Conservation (phyloP, 2,329 filamentous ascomycete genomes). For the Raffaelea deltoideospora region DNA sequence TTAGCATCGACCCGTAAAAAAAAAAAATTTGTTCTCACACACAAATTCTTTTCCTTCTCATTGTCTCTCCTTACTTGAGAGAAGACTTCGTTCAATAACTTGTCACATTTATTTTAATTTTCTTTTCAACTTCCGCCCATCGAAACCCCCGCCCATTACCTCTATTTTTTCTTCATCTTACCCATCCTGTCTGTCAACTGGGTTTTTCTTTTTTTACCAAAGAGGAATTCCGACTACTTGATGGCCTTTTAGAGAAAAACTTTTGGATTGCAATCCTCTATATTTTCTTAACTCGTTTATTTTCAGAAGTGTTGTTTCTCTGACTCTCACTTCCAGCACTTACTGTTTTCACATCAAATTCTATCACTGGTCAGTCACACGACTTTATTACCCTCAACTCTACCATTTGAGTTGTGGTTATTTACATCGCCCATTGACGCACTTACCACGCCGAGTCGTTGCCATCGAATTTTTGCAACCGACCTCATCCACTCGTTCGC, state of each 20-base stretch:
- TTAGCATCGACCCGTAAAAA: constrained; percentile 9
- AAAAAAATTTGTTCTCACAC: constrained; percentile 15
- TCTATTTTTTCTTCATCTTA: too few relatives aligned
- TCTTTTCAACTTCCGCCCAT: neutral
- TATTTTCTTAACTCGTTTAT: neutral
- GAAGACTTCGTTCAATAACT: constrained; percentile 1
- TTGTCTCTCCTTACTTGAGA: constrained; percentile 2
- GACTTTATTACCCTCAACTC: too few relatives aligned
- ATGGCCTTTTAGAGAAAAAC: too few relatives aligned
- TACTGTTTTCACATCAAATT: too few relatives aligned
- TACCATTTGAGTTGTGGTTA: too few relatives aligned
- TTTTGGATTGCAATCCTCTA: neutral
- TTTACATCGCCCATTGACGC: too few relatives aligned
- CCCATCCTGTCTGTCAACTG: neutral
- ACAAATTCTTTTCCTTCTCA: constrained; percentile 8
- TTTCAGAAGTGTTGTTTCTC: neutral
- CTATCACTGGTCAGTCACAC: too few relatives aligned
- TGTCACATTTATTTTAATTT: neutral
- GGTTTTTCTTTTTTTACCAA: neutral
- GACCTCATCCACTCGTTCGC: too few relatives aligned
- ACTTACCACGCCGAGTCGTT: too few relatives aligned
- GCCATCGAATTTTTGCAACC: too few relatives aligned
- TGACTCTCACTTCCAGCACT: too few relatives aligned
- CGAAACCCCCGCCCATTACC: neutral
- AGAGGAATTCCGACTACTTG: too few relatives aligned